Evolutionary conservation across 768 basidiomycete species (phyloP), one percentile per base, ranked within the genome.

Genomic region (Cytidiella melzeri): DNA sequence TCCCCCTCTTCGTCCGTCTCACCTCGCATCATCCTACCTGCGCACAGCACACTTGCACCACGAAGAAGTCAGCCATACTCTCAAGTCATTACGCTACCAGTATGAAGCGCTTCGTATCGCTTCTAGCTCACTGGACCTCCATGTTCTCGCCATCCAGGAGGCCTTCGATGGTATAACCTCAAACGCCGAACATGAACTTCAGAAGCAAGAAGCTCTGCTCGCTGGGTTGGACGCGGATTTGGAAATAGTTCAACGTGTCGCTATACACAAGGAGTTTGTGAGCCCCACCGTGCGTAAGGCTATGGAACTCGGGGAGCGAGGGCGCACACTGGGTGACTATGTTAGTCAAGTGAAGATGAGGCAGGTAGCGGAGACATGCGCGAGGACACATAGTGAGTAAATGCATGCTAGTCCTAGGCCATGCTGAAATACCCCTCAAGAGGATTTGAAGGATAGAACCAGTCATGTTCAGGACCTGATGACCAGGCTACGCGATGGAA

Each of bases 271-370:
- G 46, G 87, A 90, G 50, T 91, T 92, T 55, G 69, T 90, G 66
- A 87, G 84, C 13, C 69, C 75, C 5, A 68, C 77, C 1, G 78
- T 82, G 44, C 73, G 84, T 28, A 81, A 74, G 56, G 80, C 84
- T 2, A 85, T 89, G 39, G 85, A 89, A 50, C 71, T 76, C 0
- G 89, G 87, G 3, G 82, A 81, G 48, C 76, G 71, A 47, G 76
- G 76, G 12, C 73, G 89, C 40, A 85, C 83, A 10, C 64, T 92
- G 36, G 87, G 83, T 10, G 87, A 88, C 61, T 92, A 91, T 64
- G 87, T 92, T 21, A 84, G 84, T 13, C 75, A 73, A 55, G 77
- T 71, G 43, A 88, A 83, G 68, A 92, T 92, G 89, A 76, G 72
- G 57, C 77, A 86, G 61, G 89, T 92, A 1, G 85, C 80, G 2